phyloP scores from a whole-genome alignment of 106 monocot species.

The Dendrobium chrysotoxum region DNA sequence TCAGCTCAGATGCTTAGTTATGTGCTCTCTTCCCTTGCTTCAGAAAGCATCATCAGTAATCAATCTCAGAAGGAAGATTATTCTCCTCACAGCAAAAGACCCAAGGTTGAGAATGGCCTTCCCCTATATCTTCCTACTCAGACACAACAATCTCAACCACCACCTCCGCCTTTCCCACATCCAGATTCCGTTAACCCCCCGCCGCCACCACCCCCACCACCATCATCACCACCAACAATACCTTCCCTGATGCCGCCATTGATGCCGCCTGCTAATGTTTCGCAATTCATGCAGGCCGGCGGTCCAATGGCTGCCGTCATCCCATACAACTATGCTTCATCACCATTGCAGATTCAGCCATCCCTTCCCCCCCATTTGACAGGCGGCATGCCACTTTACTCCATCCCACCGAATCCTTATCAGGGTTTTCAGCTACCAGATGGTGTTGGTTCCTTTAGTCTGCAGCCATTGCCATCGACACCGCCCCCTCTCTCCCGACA shows the following conservation, averaged over 20 bases:
- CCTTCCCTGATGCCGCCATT: conserved; percentile 16
- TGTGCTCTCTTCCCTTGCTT: conserved; percentile 66
- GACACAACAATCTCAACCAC: conserved; percentile 12
- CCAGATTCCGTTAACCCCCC: conserved; percentile 24
- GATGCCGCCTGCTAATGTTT: conserved; percentile 6
- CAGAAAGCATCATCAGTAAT: conserved; percentile 31
- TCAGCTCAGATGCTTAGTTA: conserved; percentile 66
- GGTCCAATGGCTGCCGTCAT: conserved; percentile 12
- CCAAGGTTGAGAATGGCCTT: conserved; percentile 36
- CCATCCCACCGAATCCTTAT: conserved; percentile 11
- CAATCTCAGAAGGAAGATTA: conserved; percentile 32
- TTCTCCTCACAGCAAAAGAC: conserved; percentile 39
- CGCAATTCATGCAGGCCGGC: conserved; percentile 12
- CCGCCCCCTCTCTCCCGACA: conserved; percentile 32
- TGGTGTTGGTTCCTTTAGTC: conserved; percentile 12
- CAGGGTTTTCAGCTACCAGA: conserved; percentile 15
- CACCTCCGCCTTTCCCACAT: conserved; percentile 21
- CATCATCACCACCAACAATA: not conserved
- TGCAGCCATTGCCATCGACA: conserved; percentile 2
- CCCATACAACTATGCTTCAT: conserved; percentile 23
- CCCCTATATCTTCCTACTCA: conserved; percentile 15
- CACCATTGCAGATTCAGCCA: conserved; percentile 2
- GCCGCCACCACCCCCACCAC: conserved; percentile 7
- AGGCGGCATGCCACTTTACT: conserved; percentile 1
- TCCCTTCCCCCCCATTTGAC: conserved; percentile 8